Conservation (phyloP, 495 filamentous ascomycete species). For the Lophium mytilinum region DNA sequence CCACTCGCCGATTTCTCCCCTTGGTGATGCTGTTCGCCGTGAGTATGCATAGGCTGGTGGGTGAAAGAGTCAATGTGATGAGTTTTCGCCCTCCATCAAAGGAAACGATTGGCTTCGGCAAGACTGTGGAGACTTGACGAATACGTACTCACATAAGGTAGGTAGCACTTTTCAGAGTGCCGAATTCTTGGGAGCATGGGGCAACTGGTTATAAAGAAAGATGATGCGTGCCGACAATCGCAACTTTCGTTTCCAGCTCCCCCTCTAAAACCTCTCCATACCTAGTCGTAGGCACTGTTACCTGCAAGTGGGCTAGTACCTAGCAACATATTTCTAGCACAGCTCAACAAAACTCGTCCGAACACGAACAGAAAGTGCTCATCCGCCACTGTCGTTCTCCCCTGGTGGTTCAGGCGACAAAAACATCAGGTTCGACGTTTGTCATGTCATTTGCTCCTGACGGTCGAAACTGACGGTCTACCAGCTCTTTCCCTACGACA, state of each 20-base stretch:
- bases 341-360: neutral
- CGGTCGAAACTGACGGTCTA: neutral
- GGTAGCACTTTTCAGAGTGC: neutral
- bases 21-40: neutral
- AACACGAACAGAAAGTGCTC: neutral
- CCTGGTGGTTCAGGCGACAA: neutral
- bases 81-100: neutral
- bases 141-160: neutral
- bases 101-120: no score
- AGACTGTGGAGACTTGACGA: neutral
- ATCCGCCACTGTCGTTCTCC: neutral
- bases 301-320: no score
- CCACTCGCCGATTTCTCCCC: neutral
- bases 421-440: neutral
- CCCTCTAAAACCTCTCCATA: no score
- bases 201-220: neutral
- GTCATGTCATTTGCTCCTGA: neutral
- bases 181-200: neutral
- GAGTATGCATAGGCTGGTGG: neutral
- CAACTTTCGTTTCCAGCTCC: neutral
- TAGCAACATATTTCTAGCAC: no score
- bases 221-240: neutral
- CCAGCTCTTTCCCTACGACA: neutral
- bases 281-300: no score
- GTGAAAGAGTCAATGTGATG: neutral